Evolutionary conservation across 2,329 filamentous ascomycete genomes (phyloP).

Genomic region (Elsinoe arachidis): DNA sequence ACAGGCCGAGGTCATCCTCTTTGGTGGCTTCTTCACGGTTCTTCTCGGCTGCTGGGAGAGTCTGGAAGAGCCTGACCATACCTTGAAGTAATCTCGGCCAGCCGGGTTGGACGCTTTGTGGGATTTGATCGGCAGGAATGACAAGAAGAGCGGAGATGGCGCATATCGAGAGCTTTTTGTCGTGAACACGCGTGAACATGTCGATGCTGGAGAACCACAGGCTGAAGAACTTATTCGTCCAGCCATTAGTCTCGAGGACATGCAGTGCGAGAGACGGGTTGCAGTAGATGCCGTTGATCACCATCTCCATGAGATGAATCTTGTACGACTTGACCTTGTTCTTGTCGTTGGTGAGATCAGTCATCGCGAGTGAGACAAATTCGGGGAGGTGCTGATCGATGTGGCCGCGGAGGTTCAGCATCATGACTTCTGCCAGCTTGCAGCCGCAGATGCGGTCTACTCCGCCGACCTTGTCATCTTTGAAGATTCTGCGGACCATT

Average conservation of each 20-base stretch:
- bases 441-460: conserved; percentile 95
- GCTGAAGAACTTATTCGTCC: conserved; percentile 99
- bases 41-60: conserved; percentile 76
- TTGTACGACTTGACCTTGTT: conserved; percentile 86
- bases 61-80: conserved; percentile 84
- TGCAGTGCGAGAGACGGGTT: conserved; percentile 78
- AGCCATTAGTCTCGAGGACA: conserved; percentile 79
- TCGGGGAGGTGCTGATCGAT: conserved; percentile 82
- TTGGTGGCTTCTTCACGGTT: conserved; percentile 87
- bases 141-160: conserved; percentile 82
- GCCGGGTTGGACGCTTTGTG: conserved; percentile 83
- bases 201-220: conserved; percentile 97
- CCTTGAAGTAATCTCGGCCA: conserved; percentile 89
- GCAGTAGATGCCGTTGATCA: conserved; percentile 97
- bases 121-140: conserved; percentile 71
- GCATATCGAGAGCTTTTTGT: conserved; percentile 96
- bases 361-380: conserved; percentile 86
- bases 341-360: conserved; percentile 63
- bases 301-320: conserved; percentile 96
- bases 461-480: conserved; percentile 81
- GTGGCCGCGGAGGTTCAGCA: conserved; percentile 84
- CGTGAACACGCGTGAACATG: conserved; percentile 84
- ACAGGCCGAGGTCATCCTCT: conserved; percentile 68
- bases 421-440: conserved; percentile 93
- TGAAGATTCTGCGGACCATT: conserved; percentile 94